Evolutionary conservation across 2,329 filamentous ascomycete genomes (phyloP).

Genomic region (Aschersonia sp.): DNA sequence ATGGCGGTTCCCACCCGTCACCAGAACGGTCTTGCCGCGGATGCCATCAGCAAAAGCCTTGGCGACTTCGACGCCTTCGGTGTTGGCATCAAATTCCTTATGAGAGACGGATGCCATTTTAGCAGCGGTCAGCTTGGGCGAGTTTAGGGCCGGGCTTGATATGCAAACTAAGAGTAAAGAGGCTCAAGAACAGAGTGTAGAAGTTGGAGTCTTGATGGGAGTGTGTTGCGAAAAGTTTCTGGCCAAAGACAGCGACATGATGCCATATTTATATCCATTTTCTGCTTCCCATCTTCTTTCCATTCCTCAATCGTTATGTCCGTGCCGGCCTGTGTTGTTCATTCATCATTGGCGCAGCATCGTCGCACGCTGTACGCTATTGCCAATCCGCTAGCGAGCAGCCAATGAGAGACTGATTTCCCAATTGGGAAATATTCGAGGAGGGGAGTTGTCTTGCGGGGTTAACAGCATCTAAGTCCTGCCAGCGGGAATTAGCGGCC

Average conservation of each 20-base stretch:
- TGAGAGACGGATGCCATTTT: slow-evolving; percentile 9
- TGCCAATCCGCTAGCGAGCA: background rate
- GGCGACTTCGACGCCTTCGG: slow-evolving; percentile 8
- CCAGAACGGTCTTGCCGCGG: slow-evolving; percentile 17
- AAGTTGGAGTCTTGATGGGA: too few relatives aligned
- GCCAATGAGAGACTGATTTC: background rate
- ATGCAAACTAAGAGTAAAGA: background rate
- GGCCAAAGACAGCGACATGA: background rate
- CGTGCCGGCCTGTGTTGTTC: too few relatives aligned
- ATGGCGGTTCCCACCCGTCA: slow-evolving; percentile 21
- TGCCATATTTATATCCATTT: background rate
- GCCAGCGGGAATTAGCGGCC: background rate
- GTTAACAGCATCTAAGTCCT: background rate
- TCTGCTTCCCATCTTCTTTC: background rate
- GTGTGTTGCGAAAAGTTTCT: background rate
- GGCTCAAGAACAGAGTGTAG: too few relatives aligned
- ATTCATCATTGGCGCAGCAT: too few relatives aligned
- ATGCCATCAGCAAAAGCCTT: slow-evolving; percentile 10
- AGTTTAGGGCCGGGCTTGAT: background rate
- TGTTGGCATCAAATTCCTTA: slow-evolving; percentile 8
- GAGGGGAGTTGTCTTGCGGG: background rate
- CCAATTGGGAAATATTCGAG: background rate
- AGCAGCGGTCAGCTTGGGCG: background rate
- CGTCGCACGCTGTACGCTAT: background rate
- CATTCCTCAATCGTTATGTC: too few relatives aligned